Evolutionary conservation across 306 rosid genomes (phyloP), one percentile per base, ranked within the genome.

Genomic region (Canavalia gladiata): DNA sequence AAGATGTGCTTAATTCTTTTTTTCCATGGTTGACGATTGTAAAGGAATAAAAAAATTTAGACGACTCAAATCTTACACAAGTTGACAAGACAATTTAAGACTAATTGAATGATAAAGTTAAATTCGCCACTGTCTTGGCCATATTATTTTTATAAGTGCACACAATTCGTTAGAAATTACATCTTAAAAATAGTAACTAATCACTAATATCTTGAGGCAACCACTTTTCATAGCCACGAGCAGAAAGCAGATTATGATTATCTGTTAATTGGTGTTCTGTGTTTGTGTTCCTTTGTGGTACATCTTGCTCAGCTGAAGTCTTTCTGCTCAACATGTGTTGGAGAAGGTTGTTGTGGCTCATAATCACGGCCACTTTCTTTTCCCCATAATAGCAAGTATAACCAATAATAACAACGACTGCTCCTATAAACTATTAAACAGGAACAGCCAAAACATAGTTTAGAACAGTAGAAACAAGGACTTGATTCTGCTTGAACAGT

Each of bases 311-410:
- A 42, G 47, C 37, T 68, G 84, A 78, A 66, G 71, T 12, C 77
- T 35, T 56, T 31, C 67, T 37, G 77, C 51, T 67, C 82, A 75
- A 31, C 65, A 65, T 65, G 18, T 31, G 75, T 63, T 67, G 33
- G 60, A 54, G 25, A 55, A 18, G 80, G 64, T 43, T 39, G 72
- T 33, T 74, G 78, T 69, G 80, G 42, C 59, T 77, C 68, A 65
- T 30, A 66, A 76, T 68, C 74, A 69, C 39, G 64, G 54, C 87
- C 85, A 42, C 35, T 45, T 70, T 78, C 87, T 75, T 87, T 85
- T 35, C 89, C 89, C 92, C 90, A 83, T 50, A 83, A 47, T 8
- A 85, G 88, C 65, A 85, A 54, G 85, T 85, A 87, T 2, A 83
- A 29, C 85, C 87, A 3, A 81, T 55, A 71, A 85, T 78, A 35